Base-by-base conservation (phyloP, 192 early-diverging fungal species). In the Thoreauomyces humboldtii region DNA sequence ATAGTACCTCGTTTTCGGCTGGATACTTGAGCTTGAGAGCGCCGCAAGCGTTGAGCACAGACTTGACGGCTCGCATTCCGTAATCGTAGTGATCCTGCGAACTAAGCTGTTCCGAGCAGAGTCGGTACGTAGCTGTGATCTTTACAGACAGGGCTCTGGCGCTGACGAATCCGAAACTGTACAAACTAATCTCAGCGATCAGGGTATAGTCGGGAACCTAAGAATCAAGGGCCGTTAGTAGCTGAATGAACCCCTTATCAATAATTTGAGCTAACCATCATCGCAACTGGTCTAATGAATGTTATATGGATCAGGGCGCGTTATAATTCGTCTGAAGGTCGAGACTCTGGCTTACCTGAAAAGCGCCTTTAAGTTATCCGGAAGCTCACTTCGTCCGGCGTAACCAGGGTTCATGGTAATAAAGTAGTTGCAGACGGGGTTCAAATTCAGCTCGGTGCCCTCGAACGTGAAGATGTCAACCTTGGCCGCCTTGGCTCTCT, bases 401-500 rank as follows among this genome's bases (percentile, higher is more conserved):
- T 85, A 85, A 28, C 83, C 83, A 19, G 83, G 83, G 76, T 85
- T 85, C 83, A 85, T 85, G n/a, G 83, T 85, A 46, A 85, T 85
- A 47, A 85, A 85, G 42, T 62, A 74, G 56, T 81, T 81, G 22
- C 53, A 43, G n/a, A 81, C 77, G 19, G 73, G 76, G 43, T 85
- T 85, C 50, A 85, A 44, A 36, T 65, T 79, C 43, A 85, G 59
- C 56, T 82, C 81, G 7, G 83, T 85, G 7, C 83, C 83, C 48
- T 85, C 83, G 59, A 85, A 85, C 2, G 72, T 63, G 67, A 85
- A 85, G 7, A 60, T 66, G 55, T 84, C 83, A 12, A 79, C 48
- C 44, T 78, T 83, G 17, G 79, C 79, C 3, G 78, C 81, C 63
- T 85, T 85, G 0, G 83, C 83, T 35, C 83, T 34, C 45, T 85